Percentiles rank a stretch among this genome's conserved stretches.
phyloP scores from a whole-genome alignment of 2,329 filamentous ascomycete genomes.

The Penicillium sp. region DNA sequence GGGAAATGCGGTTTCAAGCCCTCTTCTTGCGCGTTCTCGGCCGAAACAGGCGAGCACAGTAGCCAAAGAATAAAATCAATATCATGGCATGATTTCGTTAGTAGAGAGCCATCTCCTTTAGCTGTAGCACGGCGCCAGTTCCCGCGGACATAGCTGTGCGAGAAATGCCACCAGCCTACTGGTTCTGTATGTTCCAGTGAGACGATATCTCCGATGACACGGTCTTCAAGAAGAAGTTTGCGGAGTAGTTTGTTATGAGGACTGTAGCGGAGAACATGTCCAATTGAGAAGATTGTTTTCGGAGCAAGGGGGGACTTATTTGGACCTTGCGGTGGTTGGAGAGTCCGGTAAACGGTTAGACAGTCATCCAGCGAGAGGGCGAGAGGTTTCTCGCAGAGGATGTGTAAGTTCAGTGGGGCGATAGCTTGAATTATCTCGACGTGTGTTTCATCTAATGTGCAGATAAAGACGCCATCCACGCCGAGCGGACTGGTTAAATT shows the following conservation, averaged over 20 bases:
- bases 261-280: constrained; percentile 90
- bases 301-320: constrained; percentile 19
- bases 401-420: constrained; percentile 68
- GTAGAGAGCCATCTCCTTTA: constrained; percentile 71
- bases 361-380: constrained; percentile 78
- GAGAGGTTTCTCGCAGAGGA: constrained; percentile 95
- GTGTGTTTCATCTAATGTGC: constrained; percentile 86
- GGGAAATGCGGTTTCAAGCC: constrained; percentile 66
- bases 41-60: constrained; percentile 68
- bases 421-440: constrained; percentile 75
- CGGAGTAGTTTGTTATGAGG: constrained; percentile 87
- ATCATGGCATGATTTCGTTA: constrained; percentile 96
- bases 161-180: constrained; percentile 94
- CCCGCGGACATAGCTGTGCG: constrained; percentile 84
- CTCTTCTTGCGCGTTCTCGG: constrained; percentile 24
- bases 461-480: constrained; percentile 68
- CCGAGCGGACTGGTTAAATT: constrained; percentile 37
- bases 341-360: constrained; percentile 62
- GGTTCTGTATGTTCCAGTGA: constrained; percentile 91
- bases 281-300: constrained; percentile 75
- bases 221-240: constrained; percentile 71
- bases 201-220: constrained; percentile 77
- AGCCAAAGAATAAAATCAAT: constrained; percentile 93
- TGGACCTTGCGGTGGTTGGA: constrained; percentile 25
- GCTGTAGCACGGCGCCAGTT: constrained; percentile 85